phyloP scores from a whole-genome alignment of 257 asterid genomes.

The Capsicum chinense region DNA sequence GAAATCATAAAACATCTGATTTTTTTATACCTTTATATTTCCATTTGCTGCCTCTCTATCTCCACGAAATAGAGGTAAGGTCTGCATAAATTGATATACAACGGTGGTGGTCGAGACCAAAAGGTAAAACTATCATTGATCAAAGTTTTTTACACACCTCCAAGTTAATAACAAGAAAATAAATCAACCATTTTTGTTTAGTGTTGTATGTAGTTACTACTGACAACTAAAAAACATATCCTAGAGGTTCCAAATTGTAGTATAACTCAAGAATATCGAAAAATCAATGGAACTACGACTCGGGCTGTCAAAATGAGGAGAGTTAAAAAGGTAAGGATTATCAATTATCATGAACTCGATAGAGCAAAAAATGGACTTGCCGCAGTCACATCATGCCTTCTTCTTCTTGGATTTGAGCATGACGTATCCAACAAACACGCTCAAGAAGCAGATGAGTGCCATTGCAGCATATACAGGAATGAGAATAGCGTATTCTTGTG shows the following conservation, averaged over 20 bases:
- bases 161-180: not conserved
- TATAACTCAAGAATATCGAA: not conserved
- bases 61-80: not conserved
- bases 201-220: not conserved
- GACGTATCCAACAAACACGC: slow-evolving; percentile 73
- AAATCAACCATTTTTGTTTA: not conserved
- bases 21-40: too few relatives aligned
- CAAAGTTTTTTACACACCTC: not conserved
- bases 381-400: slow-evolving; percentile 47
- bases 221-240: not conserved
- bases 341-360: not conserved
- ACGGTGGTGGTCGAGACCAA: not conserved
- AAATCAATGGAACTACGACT: not conserved
- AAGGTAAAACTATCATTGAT: not conserved
- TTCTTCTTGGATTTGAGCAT: slow-evolving; percentile 92
- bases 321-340: not conserved
- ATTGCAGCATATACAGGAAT: slow-evolving; percentile 72
- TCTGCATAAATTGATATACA: not conserved
- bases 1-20: too few relatives aligned
- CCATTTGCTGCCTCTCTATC: too few relatives aligned
- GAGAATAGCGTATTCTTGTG: slow-evolving; percentile 79
- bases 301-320: not conserved
- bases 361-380: slow-evolving; percentile 18
- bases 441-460: slow-evolving; percentile 65
- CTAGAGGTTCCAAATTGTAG: not conserved